These are phyloP conservation scores for Irineochytrium annulatum DNA, from an alignment of 192 early-diverging fungal species.

Conservation along the genomic window DNA sequence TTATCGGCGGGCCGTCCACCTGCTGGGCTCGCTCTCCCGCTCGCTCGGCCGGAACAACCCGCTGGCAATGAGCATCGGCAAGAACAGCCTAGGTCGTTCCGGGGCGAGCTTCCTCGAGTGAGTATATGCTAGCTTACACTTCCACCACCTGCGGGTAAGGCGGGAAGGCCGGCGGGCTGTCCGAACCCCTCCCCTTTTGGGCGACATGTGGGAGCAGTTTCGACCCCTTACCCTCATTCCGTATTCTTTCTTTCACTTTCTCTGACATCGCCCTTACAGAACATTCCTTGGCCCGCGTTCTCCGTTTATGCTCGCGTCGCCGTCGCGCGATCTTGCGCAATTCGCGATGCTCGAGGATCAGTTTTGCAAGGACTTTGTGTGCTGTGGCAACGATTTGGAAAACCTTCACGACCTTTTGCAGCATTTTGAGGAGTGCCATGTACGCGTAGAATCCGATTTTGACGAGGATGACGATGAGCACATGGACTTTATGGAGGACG, in stretches of 20 bases:
- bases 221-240: no score
- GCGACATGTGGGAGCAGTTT: no score
- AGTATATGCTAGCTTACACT: no score
- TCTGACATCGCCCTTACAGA: constrained; percentile 1
- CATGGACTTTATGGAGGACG: constrained; percentile 34
- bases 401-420: constrained; percentile 93
- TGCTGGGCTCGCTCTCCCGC: background rate
- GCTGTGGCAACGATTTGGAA: constrained; percentile 84
- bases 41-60: background rate
- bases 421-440: constrained; percentile 95
- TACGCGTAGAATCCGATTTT: constrained; percentile 81
- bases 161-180: no score
- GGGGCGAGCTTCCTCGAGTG: no score
- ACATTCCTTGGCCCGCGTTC: constrained; percentile 22
- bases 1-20: background rate
- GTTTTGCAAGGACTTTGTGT: constrained; percentile 93
- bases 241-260: background rate
- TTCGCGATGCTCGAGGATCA: constrained; percentile 72
- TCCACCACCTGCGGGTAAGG: no score
- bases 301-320: constrained; percentile 32
- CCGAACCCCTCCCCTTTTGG: no score
- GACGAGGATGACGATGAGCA: constrained; percentile 63
- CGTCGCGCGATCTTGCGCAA: constrained; percentile 39
- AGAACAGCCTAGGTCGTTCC: no score
- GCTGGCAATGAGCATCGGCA: no score